Conservation (phyloP, 345 rosid genomes). For the Carallia pectinifolia region DNA sequence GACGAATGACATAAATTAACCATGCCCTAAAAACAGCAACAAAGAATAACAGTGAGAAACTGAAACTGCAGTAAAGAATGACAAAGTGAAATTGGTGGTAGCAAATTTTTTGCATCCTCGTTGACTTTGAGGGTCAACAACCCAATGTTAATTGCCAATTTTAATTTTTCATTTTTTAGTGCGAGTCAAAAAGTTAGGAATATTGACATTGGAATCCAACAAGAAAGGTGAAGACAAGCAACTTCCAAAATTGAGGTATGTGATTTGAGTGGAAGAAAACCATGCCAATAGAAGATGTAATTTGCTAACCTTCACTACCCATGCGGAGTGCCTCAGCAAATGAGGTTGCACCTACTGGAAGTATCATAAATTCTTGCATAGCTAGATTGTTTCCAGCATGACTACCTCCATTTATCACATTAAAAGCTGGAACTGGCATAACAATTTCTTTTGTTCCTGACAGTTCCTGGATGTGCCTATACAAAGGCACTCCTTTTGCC, state of each 20-base stretch:
- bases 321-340: constrained; percentile 84
- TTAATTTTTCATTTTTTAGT: too few species aligned
- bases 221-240: background rate
- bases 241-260: background rate
- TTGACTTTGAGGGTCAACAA: too few species aligned
- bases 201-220: background rate
- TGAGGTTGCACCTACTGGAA: constrained; percentile 87
- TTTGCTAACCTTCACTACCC: constrained; percentile 91
- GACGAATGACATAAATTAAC: background rate
- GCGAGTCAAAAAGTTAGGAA: background rate
- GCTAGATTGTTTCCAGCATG: constrained; percentile 98
- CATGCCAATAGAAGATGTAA: background rate
- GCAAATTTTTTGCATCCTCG: too few species aligned
- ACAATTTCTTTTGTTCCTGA: constrained; percentile 92
- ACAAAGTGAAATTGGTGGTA: too few species aligned
- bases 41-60: background rate
- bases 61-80: background rate
- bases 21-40: background rate
- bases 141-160: too few species aligned
- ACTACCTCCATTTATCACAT: constrained; percentile 95
- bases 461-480: constrained; percentile 87
- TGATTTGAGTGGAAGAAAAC: constrained; percentile 1
- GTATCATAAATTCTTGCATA: constrained; percentile 97
- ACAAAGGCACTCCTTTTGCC: constrained; percentile 84
- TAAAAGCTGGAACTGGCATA: constrained; percentile 95